Percentiles rank a stretch among this genome's conserved stretches.
Evolutionary conservation across 805 yeast species (phyloP).

Genomic region (Yueomyces sinensis): DNA sequence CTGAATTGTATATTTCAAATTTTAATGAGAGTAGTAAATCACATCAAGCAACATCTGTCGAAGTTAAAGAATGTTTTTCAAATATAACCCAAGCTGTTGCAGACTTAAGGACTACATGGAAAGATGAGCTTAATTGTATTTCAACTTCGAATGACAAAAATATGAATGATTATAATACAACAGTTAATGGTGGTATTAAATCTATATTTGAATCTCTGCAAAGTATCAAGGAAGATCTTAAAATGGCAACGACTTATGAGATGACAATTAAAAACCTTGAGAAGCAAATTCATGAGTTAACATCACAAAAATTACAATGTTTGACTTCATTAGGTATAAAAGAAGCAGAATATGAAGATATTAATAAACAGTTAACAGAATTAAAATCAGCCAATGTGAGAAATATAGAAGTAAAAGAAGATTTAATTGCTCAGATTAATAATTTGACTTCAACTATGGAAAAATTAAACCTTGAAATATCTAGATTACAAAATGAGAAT

Average conservation of each 20-base stretch:
- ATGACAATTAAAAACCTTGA: conserved; percentile 8
- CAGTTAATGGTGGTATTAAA: background rate
- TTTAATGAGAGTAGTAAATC: background rate
- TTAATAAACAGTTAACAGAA: conserved; percentile 2
- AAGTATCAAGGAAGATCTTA: conserved; percentile 6
- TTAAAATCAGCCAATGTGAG: conserved; percentile 5
- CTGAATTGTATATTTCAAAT: background rate
- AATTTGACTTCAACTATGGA: conserved; percentile 3
- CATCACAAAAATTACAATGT: conserved; percentile 15
- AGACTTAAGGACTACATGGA: background rate
- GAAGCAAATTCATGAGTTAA: conserved; percentile 9
- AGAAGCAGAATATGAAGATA: conserved; percentile 17
- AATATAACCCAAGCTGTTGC: background rate
- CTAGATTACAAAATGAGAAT: conserved; percentile 9
- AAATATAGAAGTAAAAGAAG: conserved; percentile 4
- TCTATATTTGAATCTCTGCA: background rate
- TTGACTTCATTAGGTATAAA: conserved; percentile 13
- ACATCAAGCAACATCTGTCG: background rate
- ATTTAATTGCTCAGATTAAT: conserved; percentile 5
- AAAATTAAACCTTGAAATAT: conserved; percentile 3
- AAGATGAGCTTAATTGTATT: background rate
- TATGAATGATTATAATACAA: background rate
- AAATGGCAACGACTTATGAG: conserved; percentile 7
- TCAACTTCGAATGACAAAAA: background rate
- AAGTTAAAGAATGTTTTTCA: background rate